A percentile compares a stretch with the other conserved stretches of the same genome.
Evolutionary conservation across 2,329 filamentous ascomycete genomes (phyloP).

Genomic region (Dactylella cylindrospora): DNA sequence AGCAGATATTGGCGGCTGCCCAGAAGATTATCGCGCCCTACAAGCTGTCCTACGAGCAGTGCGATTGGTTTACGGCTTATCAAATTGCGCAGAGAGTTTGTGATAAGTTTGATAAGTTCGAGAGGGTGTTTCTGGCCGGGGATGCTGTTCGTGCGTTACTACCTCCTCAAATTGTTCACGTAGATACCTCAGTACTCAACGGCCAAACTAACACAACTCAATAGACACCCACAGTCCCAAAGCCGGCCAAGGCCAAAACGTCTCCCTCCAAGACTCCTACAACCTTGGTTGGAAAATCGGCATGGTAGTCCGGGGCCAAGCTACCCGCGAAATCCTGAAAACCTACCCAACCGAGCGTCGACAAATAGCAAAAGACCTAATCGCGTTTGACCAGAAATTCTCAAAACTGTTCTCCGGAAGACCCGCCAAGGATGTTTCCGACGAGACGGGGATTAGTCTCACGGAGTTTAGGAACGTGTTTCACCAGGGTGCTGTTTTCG

Average conservation of each 20-base stretch:
- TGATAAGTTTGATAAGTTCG: constrained; percentile 58
- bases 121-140: constrained; percentile 68
- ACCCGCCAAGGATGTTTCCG: constrained; percentile 63
- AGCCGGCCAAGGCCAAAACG: constrained; percentile 72
- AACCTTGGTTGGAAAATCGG: constrained; percentile 98
- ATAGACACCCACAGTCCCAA: constrained; percentile 61
- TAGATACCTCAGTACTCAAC: neutral
- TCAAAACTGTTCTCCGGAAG: constrained; percentile 60
- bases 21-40: constrained; percentile 68
- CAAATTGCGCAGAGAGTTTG: constrained; percentile 68
- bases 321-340: constrained; percentile 70
- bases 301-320: constrained; percentile 80
- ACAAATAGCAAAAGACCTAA: constrained; percentile 65
- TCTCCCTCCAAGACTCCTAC: constrained; percentile 73
- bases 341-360: constrained; percentile 74
- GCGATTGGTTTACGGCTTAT: constrained; percentile 69
- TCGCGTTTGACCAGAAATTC: constrained; percentile 64
- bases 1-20: constrained; percentile 64
- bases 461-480: constrained; percentile 65
- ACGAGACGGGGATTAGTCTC: constrained; percentile 64
- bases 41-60: constrained; percentile 64
- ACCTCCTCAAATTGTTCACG: constrained; percentile 48
- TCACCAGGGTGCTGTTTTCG: constrained; percentile 62
- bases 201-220: neutral
- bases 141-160: constrained; percentile 61